A percentile compares a stretch with the other conserved stretches of the same genome.
These are phyloP conservation scores for Sechiopsis laciniata DNA, from an alignment of 306 rosid species.

Conservation along the genomic window DNA sequence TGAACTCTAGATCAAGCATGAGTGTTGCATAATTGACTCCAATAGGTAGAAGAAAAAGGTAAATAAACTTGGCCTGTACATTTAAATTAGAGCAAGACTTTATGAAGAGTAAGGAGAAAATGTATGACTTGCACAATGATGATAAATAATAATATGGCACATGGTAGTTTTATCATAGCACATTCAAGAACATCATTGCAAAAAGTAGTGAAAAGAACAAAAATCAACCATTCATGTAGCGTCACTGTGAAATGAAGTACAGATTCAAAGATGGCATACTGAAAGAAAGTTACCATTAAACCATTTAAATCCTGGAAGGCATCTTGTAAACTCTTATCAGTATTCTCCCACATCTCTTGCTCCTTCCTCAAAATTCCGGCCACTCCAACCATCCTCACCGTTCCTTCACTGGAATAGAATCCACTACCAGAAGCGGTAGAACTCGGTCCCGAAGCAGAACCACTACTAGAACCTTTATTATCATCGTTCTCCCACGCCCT, in stretches of 20 bases:
- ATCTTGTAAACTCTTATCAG: slow-evolving; percentile 90
- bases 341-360: slow-evolving; percentile 97
- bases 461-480: slow-evolving; percentile 24
- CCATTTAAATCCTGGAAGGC: slow-evolving; percentile 99
- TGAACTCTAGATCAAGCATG: slow-evolving; percentile 9
- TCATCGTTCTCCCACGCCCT: slow-evolving; percentile 62
- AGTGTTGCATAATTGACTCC: neutral
- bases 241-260: neutral
- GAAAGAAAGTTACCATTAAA: slow-evolving; percentile 56
- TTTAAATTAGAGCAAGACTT: no score
- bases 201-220: no score
- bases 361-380: slow-evolving; percentile 93
- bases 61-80: neutral
- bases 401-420: slow-evolving; percentile 66
- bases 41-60: slow-evolving; percentile 6
- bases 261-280: neutral
- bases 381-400: slow-evolving; percentile 90
- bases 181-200: no score
- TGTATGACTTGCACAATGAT: no score
- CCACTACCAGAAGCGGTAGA: slow-evolving; percentile 32
- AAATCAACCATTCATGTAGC: no score
- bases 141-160: no score
- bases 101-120: no score
- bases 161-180: no score
- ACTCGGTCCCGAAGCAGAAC: slow-evolving; percentile 12